Conservation (phyloP, 257 asterid genomes). For the Nicotiana knightiana region DNA sequence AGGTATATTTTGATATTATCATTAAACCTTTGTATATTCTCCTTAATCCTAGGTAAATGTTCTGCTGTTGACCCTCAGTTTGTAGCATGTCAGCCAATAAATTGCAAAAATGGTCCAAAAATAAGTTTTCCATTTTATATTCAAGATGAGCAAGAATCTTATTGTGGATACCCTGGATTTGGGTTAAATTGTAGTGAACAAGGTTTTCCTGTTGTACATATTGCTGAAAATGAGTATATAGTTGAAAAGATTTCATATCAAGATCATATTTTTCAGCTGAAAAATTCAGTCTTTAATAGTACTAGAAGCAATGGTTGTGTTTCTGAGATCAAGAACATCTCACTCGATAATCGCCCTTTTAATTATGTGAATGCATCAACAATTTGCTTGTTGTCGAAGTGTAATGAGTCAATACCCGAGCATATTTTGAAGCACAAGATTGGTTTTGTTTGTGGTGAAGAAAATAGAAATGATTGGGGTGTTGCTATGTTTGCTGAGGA, state of each 20-base stretch:
- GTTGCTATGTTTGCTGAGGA: constrained; percentile 31
- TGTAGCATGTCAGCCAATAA: constrained; percentile 33
- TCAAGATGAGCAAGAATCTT: constrained; percentile 22
- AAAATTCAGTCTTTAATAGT: constrained; percentile 18
- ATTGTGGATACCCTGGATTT: constrained; percentile 47
- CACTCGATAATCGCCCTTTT: not conserved
- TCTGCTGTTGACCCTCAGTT: constrained; percentile 30
- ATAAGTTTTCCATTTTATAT: constrained; percentile 58
- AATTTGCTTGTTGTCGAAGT: constrained; percentile 37
- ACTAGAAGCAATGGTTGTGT: constrained; percentile 9
- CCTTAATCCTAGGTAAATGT: constrained; percentile 21
- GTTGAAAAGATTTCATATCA: constrained; percentile 32
- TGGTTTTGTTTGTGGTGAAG: constrained; percentile 5
- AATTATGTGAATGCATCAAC: not conserved
- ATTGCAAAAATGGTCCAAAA: constrained; percentile 35
- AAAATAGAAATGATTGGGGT: constrained; percentile 4
- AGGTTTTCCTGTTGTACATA: constrained; percentile 29
- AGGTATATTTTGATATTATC: not conserved
- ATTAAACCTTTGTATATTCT: constrained; percentile 21
- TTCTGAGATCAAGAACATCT: constrained; percentile 26
- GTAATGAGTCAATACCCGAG: constrained; percentile 8
- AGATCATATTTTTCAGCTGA: constrained; percentile 13
- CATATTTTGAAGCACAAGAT: constrained; percentile 13
- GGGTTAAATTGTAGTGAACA: constrained; percentile 25
- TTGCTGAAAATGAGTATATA: constrained; percentile 23